phyloP scores from a whole-genome alignment of 805 yeast species.

The Spathaspora hagerdaliae region DNA sequence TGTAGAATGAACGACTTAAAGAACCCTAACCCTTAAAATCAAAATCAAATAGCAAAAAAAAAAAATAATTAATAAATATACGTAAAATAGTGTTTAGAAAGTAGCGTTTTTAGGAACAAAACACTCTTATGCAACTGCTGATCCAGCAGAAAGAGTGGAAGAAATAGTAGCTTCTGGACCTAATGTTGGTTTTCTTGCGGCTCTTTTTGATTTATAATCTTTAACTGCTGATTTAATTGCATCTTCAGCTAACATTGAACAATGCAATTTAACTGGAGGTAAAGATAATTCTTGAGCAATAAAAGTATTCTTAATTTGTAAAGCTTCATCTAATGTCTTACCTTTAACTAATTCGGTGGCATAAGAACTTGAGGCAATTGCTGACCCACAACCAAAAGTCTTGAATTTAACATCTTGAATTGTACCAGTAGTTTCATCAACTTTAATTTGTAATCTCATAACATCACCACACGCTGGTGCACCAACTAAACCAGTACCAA shows the following conservation, averaged over 20 bases:
- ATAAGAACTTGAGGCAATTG: conserved; percentile 93
- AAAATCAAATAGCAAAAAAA: too few species aligned
- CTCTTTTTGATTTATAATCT: conserved; percentile 86
- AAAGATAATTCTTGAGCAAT: conserved; percentile 92
- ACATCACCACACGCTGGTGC: conserved; percentile 99
- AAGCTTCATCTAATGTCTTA: conserved; percentile 89
- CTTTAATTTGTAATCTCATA: conserved; percentile 94
- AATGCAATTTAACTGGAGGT: conserved; percentile 96
- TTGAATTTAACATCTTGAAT: conserved; percentile 95
- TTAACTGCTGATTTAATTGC: conserved; percentile 97
- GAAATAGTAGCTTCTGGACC: conserved; percentile 45
- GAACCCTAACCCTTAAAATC: too few species aligned
- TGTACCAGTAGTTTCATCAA: conserved; percentile 82
- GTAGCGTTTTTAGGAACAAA: too few species aligned
- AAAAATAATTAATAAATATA: too few species aligned
- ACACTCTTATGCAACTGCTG: too few species aligned
- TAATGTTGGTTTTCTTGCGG: conserved; percentile 47
- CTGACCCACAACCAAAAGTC: conserved; percentile 99
- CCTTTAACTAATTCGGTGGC: conserved; percentile 96
- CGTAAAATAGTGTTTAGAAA: too few species aligned
- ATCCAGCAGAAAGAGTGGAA: conserved; percentile 2
- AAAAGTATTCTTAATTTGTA: conserved; percentile 84
- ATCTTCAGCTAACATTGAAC: conserved; percentile 98
- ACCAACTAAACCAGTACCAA: conserved; percentile 97
- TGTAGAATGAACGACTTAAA: too few species aligned